Base-by-base conservation (phyloP, 495 filamentous ascomycete species). In the Aspergillus heteromorphus region DNA sequence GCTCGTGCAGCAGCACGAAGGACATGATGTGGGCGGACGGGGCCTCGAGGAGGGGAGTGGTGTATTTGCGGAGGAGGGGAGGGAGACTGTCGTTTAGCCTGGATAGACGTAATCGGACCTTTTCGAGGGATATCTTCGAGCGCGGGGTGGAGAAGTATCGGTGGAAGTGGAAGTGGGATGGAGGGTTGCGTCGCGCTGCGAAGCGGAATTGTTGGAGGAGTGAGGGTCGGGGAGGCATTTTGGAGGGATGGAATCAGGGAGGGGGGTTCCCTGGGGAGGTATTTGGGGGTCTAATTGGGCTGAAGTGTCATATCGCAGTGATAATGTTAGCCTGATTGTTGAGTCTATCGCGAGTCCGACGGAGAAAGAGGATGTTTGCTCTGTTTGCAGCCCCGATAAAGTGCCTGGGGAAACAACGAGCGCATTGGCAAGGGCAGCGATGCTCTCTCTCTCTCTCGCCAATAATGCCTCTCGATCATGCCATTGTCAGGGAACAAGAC, bases 1-100 rank as follows among this genome's bases (percentile, higher is more conserved):
- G 54, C 66, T 98, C 93, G 75, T 98, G 93, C 0, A 98, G 80
- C 38, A 96, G 73, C 9, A 98, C 72, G 67, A 98, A 98, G 2
- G 93, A 82, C 6, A 84, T 83, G 36, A 96, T 75, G 71, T 96
- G 90, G 2, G 88, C 87, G 19, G 90, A 58, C 0, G 93, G 92
- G 9, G 91, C 91, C 45, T 77, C 73, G 53, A 84, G 77, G 9
- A 98, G 78, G 16, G 83, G 82, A 14, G 70, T 69, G 34, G 87
- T 85, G 69, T 88, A 89, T 38, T 69, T 70, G 19, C 78, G 86
- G 16, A 95, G 77, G 61, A 81, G 82, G 5, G 63, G 64, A 13
- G 82, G 82, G 13, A 83, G 79, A 18, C 78, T 75, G 51, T 82
- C 68, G 58, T 87, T 77, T 66, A 89, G 73, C 60, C 79, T 81